Percentiles rank a stretch among this genome's conserved stretches.
These are phyloP conservation scores for Adansonia gregorii DNA, from an alignment of 441 rosid genomes.

Conservation along the genomic window DNA sequence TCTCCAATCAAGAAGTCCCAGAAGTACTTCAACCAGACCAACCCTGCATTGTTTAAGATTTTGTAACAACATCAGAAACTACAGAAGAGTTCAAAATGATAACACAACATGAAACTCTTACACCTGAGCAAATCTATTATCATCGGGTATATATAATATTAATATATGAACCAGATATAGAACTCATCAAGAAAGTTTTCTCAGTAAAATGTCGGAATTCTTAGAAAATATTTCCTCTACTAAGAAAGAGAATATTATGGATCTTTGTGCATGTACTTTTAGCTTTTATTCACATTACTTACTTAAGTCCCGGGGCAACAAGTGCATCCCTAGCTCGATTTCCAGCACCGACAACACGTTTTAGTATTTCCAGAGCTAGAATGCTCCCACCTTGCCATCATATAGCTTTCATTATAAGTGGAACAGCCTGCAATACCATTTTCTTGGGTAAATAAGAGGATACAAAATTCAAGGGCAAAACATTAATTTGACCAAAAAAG, in stretches of 20 bases:
- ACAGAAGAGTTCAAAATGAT: slow-evolving; percentile 3
- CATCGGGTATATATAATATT: not conserved
- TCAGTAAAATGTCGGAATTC: not conserved
- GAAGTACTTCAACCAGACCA: slow-evolving; percentile 94
- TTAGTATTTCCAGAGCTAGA: slow-evolving; percentile 95
- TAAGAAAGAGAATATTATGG: slow-evolving; percentile 5
- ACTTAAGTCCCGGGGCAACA: slow-evolving; percentile 99
- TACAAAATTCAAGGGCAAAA: slow-evolving; percentile 26
- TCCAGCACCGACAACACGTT: slow-evolving; percentile 98
- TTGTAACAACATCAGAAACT: slow-evolving; percentile 20
- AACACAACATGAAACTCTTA: not conserved
- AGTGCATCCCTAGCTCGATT: slow-evolving; percentile 99
- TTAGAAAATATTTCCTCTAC: slow-evolving; percentile 10
- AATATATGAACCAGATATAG: slow-evolving; percentile 1
- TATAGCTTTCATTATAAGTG: slow-evolving; percentile 98
- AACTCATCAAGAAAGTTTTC: not conserved
- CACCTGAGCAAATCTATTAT: slow-evolving; percentile 1
- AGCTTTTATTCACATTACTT: slow-evolving; percentile 37
- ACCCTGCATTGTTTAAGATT: slow-evolving; percentile 56
- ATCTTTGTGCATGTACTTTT: not conserved
- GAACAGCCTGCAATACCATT: slow-evolving; percentile 75
- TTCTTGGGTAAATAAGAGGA: slow-evolving; percentile 8
- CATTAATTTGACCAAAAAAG: slow-evolving; percentile 13
- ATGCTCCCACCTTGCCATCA: slow-evolving; percentile 99
- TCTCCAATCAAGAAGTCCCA: slow-evolving; percentile 99